Percentiles rank a stretch among this genome's conserved stretches.
These are phyloP conservation scores for Dendrocalamus sinicus DNA, from an alignment of 176 grass and related monocot species.

Conservation along the genomic window DNA sequence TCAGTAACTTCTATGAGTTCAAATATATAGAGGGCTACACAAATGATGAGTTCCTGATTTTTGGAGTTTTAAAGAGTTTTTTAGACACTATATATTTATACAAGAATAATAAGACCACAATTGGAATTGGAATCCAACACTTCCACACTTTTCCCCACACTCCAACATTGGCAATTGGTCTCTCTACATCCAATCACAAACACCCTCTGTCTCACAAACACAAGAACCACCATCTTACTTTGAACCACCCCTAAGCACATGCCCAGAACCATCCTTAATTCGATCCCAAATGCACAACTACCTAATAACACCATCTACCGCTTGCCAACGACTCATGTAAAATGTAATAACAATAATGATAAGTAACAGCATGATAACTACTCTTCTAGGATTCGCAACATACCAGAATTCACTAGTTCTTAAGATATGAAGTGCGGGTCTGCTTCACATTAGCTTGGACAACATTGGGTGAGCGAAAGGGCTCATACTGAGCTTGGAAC, in stretches of 20 bases:
- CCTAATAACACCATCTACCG: conserved; percentile 35
- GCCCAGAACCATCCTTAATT: conserved; percentile 44
- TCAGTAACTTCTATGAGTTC: conserved; percentile 46
- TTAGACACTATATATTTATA: conserved; percentile 72
- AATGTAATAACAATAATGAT: conserved; percentile 54
- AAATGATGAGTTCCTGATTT: conserved; percentile 52
- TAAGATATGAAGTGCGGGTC: conserved; percentile 34
- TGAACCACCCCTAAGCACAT: conserved; percentile 28
- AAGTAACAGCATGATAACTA: conserved; percentile 54
- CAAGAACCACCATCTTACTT: conserved; percentile 36
- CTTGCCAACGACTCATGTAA: conserved; percentile 36
- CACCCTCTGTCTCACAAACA: conserved; percentile 26
- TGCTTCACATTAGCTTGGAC: conserved; percentile 59
- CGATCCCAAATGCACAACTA: conserved; percentile 44
- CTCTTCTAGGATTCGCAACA: conserved; percentile 38
- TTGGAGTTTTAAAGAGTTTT: conserved; percentile 37
- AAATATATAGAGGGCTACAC: conserved; percentile 71
- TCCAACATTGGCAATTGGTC: conserved; percentile 32
- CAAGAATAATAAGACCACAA: conserved; percentile 52
- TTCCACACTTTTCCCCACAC: conserved; percentile 17
- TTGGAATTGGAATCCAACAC: conserved; percentile 49
- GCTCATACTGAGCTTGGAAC: conserved; percentile 59
- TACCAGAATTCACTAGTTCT: conserved; percentile 37
- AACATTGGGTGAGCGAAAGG: conserved; percentile 44
- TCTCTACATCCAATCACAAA: conserved; percentile 32